phyloP scores from a whole-genome alignment of 1,284 basidiomycete genomes.

The Leccinum variabile region DNA sequence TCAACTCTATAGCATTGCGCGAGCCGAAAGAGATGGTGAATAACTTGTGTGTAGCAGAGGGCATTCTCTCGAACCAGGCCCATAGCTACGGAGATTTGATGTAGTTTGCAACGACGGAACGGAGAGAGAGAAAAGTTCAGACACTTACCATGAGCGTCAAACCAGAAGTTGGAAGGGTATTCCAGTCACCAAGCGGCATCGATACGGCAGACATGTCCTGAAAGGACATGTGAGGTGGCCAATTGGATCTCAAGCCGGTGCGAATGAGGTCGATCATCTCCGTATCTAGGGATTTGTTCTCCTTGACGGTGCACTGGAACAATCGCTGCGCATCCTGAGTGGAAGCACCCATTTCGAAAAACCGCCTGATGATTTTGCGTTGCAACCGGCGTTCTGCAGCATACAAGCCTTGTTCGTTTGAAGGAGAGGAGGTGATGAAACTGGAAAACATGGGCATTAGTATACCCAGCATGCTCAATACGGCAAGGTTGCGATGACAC shows the following conservation, averaged over 20 bases:
- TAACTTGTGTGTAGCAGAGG: constrained; percentile 44
- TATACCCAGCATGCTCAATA: constrained; percentile 59
- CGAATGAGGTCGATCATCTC: constrained; percentile 70
- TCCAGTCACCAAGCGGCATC: constrained; percentile 43
- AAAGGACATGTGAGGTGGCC: constrained; percentile 73
- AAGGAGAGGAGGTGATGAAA: constrained; percentile 25
- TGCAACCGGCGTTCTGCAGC: constrained; percentile 49
- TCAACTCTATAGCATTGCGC: constrained; percentile 44
- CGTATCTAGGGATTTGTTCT: constrained; percentile 49
- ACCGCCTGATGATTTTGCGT: constrained; percentile 58
- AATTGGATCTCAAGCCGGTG: constrained; percentile 64
- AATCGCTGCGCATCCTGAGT: constrained; percentile 58
- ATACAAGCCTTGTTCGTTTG: background rate
- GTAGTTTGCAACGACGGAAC: background rate
- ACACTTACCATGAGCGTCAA: constrained; percentile 66
- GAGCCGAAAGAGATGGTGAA: constrained; percentile 46
- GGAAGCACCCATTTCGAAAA: constrained; percentile 71
- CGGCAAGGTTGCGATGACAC: constrained; percentile 66
- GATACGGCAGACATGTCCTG: constrained; percentile 53
- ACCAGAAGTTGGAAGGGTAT: constrained; percentile 56
- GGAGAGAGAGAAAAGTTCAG: background rate
- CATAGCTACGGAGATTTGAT: constrained; percentile 49
- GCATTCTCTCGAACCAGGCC: constrained; percentile 64
- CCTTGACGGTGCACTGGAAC: constrained; percentile 56
- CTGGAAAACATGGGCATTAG: constrained; percentile 51